These are phyloP conservation scores for Colletotrichum falcatum DNA, from an alignment of 2,329 filamentous ascomycete genomes.

Conservation along the genomic window DNA sequence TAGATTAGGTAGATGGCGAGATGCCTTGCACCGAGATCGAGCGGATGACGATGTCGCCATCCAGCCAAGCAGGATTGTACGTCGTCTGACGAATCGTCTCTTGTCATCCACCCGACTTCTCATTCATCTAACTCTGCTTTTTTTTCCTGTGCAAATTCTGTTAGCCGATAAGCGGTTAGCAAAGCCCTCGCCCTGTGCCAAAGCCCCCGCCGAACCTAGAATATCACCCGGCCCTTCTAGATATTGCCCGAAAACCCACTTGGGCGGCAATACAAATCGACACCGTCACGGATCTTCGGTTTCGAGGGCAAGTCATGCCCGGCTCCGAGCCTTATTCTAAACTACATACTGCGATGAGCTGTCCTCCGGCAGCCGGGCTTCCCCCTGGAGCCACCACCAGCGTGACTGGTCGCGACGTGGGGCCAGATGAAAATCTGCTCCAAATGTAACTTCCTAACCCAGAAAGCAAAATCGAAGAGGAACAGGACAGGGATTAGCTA, in stretches of 20 bases:
- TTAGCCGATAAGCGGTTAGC: neutral
- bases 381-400: conserved; percentile 33
- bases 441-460: conserved; percentile 32
- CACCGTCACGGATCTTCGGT: conserved; percentile 18
- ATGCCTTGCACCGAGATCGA: conserved; percentile 28
- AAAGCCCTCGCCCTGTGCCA: neutral
- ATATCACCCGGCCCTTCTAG: neutral
- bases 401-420: conserved; percentile 32
- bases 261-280: conserved; percentile 20
- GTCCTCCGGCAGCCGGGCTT: conserved; percentile 36
- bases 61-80: conserved; percentile 23
- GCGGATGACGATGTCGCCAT: conserved; percentile 37
- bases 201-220: conserved; percentile 20
- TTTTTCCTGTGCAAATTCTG: neutral
- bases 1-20: conserved; percentile 34
- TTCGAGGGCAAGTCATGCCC: conserved; percentile 20
- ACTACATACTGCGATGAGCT: conserved; percentile 37
- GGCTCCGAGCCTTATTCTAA: conserved; percentile 31
- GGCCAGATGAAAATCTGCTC: conserved; percentile 35
- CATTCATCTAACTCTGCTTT: conserved; percentile 26
- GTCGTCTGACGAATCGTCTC: conserved; percentile 30
- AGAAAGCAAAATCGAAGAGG: conserved; percentile 29
- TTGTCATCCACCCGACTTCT: conserved; percentile 13
- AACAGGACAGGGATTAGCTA: conserved; percentile 29
- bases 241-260: conserved; percentile 17